Percentiles rank a stretch among this genome's conserved stretches.
Evolutionary conservation across 352 stramenopile species (phyloP).

Genomic region (Chrysophaeum taylorii): DNA sequence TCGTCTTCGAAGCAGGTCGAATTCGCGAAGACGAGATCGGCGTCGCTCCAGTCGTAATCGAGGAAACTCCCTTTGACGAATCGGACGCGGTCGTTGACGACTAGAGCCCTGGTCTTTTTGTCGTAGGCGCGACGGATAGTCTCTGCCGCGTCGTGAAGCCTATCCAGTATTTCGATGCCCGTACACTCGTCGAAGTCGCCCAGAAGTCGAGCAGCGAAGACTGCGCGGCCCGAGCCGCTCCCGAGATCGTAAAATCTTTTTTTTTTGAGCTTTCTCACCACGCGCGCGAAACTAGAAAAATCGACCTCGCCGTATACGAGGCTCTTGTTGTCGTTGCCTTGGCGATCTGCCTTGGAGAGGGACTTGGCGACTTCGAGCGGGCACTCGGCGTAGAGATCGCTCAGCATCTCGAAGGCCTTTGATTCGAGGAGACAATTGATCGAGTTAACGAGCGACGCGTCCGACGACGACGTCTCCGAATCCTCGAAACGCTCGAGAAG

Average conservation of each 20-base stretch:
- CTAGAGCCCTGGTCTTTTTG: not conserved
- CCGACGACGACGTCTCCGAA: conserved; percentile 4
- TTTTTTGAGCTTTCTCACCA: conserved; percentile 31
- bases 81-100: not conserved
- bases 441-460: conserved; percentile 20
- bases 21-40: conserved; percentile 45
- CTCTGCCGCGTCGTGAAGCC: conserved; percentile 16
- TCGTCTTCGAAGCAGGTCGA: conserved; percentile 45
- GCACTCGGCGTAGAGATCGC: conserved; percentile 36
- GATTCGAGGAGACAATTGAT: conserved; percentile 16
- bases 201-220: conserved; percentile 41
- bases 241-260: conserved; percentile 46
- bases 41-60: conserved; percentile 42
- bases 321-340: conserved; percentile 26
- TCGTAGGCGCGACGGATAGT: not conserved
- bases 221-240: conserved; percentile 36
- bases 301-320: conserved; percentile 42
- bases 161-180: conserved; percentile 41
- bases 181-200: conserved; percentile 40
- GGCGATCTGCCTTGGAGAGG: conserved; percentile 39
- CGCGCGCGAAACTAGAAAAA: conserved; percentile 29
- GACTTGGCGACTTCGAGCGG: conserved; percentile 39
- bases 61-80: conserved; percentile 13
- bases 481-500: conserved; percentile 20
- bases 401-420: conserved; percentile 33